Percentiles rank a stretch among this genome's conserved stretches.
Conservation (phyloP, 1,284 basidiomycete species). For the Takashimella tepidaria region DNA sequence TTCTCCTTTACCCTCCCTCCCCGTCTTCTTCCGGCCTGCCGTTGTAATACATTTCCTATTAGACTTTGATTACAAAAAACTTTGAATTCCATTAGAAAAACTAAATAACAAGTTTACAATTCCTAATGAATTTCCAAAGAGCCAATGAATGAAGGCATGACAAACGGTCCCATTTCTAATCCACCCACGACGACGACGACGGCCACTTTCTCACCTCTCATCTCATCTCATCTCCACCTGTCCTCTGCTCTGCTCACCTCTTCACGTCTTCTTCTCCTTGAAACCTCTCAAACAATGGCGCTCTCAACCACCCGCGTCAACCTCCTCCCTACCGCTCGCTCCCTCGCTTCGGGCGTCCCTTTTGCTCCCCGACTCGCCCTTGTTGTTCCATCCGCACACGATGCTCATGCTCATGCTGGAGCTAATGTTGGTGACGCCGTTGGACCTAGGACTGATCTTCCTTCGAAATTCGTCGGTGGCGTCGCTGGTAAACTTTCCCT, state of each 20-base stretch:
- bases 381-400: slow-evolving; percentile 66
- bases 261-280: not conserved
- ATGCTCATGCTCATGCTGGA: slow-evolving; percentile 54
- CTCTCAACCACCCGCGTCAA: slow-evolving; percentile 52
- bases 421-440: slow-evolving; percentile 51
- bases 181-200: not conserved
- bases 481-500: slow-evolving; percentile 52
- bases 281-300: not conserved
- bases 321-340: slow-evolving; percentile 72
- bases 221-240: not conserved
- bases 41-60: no score
- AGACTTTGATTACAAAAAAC: no score
- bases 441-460: slow-evolving; percentile 58
- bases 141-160: no score
- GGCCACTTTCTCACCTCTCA: not conserved
- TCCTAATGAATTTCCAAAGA: not conserved
- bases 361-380: slow-evolving; percentile 92
- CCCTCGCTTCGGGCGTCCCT: slow-evolving; percentile 82
- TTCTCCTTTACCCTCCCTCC: not conserved
- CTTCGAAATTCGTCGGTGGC: slow-evolving; percentile 61
- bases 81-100: no score
- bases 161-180: not conserved
- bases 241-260: not conserved
- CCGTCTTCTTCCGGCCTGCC: not conserved
- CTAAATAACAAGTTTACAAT: not conserved